Percentiles rank a stretch among this genome's conserved stretches.
These are phyloP conservation scores for Cladosporium sp. DNA, from an alignment of 2,329 filamentous ascomycete genomes.

Conservation along the genomic window DNA sequence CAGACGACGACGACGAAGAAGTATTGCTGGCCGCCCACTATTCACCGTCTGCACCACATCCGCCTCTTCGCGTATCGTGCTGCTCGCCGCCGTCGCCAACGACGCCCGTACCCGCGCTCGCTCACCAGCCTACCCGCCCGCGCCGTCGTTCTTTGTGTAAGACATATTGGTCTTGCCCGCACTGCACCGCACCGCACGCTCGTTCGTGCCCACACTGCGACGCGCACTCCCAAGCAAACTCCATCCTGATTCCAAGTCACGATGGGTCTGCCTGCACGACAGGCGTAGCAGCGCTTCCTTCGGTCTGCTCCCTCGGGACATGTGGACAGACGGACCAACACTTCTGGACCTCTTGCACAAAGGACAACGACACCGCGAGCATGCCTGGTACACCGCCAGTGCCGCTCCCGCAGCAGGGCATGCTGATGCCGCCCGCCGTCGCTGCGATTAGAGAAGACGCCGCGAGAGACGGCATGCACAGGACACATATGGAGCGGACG, in stretches of 20 bases:
- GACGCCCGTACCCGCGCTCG: background rate
- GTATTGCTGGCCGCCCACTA: background rate
- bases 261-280: slow-evolving; percentile 12
- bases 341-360: background rate
- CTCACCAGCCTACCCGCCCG: background rate
- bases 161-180: slow-evolving; percentile 12
- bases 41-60: background rate
- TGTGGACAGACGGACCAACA: slow-evolving; percentile 5
- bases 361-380: background rate
- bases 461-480: slow-evolving; percentile 18
- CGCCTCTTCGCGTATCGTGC: background rate
- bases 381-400: slow-evolving; percentile 19
- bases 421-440: slow-evolving; percentile 42
- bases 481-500: slow-evolving; percentile 52
- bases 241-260: slow-evolving; percentile 13
- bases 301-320: slow-evolving; percentile 11
- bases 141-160: slow-evolving; percentile 11
- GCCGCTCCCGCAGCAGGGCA: slow-evolving; percentile 19
- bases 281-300: slow-evolving; percentile 9
- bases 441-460: slow-evolving; percentile 40
- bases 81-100: background rate
- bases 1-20: background rate
- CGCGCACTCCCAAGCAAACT: slow-evolving; percentile 1
- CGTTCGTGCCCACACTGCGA: slow-evolving; percentile 2
- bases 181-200: slow-evolving; percentile 4